These are phyloP conservation scores for Cladosporium sp. DNA, from an alignment of 2,329 filamentous ascomycete genomes.

Conservation along the genomic window DNA sequence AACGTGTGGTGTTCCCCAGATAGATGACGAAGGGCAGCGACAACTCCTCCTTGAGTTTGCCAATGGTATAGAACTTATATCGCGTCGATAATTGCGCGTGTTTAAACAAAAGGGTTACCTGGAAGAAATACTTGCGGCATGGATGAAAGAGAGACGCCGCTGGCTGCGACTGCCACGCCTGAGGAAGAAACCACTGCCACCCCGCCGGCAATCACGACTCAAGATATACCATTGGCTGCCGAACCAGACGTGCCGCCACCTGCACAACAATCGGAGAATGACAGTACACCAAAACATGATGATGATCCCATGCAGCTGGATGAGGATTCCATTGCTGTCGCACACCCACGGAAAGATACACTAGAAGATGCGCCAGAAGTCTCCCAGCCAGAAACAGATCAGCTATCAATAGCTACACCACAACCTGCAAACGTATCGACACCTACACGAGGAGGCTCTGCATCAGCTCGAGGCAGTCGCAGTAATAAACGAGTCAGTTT, in stretches of 20 bases:
- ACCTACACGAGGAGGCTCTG: constrained; percentile 4
- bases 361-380: neutral
- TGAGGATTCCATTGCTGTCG: neutral
- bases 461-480: constrained; percentile 15
- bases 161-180: neutral
- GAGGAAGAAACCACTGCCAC: constrained; percentile 4
- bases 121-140: neutral
- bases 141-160: constrained; percentile 11
- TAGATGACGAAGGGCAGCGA: constrained; percentile 15
- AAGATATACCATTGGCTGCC: neutral
- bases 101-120: too few relatives aligned
- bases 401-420: constrained; percentile 12
- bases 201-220: neutral
- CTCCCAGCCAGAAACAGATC: neutral
- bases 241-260: constrained; percentile 6
- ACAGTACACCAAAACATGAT: neutral
- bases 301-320: neutral
- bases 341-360: neutral
- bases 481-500: constrained; percentile 20
- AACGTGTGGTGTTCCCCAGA: constrained; percentile 17
- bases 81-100: neutral
- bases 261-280: constrained; percentile 10
- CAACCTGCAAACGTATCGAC: constrained; percentile 5
- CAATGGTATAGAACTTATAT: constrained; percentile 7
- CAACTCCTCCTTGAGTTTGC: constrained; percentile 14